Conservation (phyloP, 805 yeast genomes). For the Ogataea saltuana region DNA sequence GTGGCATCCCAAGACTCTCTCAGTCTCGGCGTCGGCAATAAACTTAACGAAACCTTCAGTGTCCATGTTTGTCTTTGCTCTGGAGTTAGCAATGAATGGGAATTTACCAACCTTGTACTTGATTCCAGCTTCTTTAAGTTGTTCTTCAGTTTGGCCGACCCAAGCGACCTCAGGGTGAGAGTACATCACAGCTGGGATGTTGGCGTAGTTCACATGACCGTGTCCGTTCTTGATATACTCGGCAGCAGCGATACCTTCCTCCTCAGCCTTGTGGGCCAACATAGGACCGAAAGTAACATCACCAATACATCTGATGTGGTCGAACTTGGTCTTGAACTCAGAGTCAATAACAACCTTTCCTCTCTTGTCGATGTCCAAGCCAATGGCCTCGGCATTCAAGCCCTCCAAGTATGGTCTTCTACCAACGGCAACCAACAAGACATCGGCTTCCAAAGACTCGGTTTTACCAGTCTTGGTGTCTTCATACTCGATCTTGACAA, state of each 20-base stretch:
- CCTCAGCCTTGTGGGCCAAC: constrained; percentile 99
- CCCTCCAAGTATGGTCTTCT: constrained; percentile 97
- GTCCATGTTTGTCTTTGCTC: constrained; percentile 97
- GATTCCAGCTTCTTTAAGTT: constrained; percentile 89
- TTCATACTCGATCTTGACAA: constrained; percentile 85
- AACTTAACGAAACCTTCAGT: constrained; percentile 97
- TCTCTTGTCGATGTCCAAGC: constrained; percentile 85
- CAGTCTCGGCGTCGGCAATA: constrained; percentile 94
- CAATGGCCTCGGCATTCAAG: constrained; percentile 82
- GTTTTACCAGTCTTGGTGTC: constrained; percentile 82
- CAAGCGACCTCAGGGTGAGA: constrained; percentile 99
- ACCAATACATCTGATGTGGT: constrained; percentile 96
- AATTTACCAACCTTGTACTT: constrained; percentile 93
- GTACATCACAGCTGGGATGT: constrained; percentile 98
- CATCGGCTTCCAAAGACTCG: constrained; percentile 83
- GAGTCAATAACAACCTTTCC: constrained; percentile 94
- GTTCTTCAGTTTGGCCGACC: constrained; percentile 97
- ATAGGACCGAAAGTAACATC: constrained; percentile 98
- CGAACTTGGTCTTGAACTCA: constrained; percentile 87
- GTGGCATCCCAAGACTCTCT: constrained; percentile 94
- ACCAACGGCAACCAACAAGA: constrained; percentile 94
- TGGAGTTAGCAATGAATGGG: constrained; percentile 98
- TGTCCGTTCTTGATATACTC: constrained; percentile 91
- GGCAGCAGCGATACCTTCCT: constrained; percentile 98
- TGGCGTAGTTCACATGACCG: constrained; percentile 98